Evolutionary conservation across 2,329 filamentous ascomycete genomes (phyloP), one percentile per base, ranked within the genome.

Genomic region (Sclerotinia trifoliorum): DNA sequence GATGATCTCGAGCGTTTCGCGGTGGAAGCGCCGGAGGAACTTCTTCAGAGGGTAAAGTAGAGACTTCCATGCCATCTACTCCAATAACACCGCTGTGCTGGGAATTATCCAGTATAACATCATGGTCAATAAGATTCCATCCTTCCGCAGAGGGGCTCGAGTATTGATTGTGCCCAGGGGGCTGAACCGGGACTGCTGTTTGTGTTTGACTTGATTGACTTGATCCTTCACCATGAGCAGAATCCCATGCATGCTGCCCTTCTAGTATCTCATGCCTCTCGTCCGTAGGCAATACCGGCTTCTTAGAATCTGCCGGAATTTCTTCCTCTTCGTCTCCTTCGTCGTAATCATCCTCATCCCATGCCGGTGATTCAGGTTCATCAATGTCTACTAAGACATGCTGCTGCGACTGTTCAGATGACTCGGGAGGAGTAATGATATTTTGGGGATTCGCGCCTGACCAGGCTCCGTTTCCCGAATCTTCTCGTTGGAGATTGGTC

Each of bases 291-390:
- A 56, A 63, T 46, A 39, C 55, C 10, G 69, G 68, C 15, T 73
- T 72, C 67, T 42, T 44, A 15, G 63, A 26, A 24, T 51, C 26
- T 54, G 49, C 24, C 6, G 44, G 35, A 19, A 51, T 46, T 21
- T 44, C 44, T 26, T 68, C 60, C 29, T 67, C 64, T 6, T 44
- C 55, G 21, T 49, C 66, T 3, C 29, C 60, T 35, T 68, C 66
- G 7, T 68, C 62, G 10, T 66, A 65, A 55, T 73, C 74, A 69
- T 77, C 75, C 44, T 77, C 76, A 54, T 77, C 74, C 75, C 75
- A 77, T 49, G 73, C 75, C n/a, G 73, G 75, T 1, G 76, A 76
- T 70, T 76, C 75, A 13, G 72, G 70, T 52, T 73, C 71, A n/a
- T 76, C 74, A 32, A 74, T 46, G 68, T 77, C 70, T n/a, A 77